Base-by-base conservation (phyloP, 192 early-diverging fungal genomes). In the Coemansia sp. region DNA sequence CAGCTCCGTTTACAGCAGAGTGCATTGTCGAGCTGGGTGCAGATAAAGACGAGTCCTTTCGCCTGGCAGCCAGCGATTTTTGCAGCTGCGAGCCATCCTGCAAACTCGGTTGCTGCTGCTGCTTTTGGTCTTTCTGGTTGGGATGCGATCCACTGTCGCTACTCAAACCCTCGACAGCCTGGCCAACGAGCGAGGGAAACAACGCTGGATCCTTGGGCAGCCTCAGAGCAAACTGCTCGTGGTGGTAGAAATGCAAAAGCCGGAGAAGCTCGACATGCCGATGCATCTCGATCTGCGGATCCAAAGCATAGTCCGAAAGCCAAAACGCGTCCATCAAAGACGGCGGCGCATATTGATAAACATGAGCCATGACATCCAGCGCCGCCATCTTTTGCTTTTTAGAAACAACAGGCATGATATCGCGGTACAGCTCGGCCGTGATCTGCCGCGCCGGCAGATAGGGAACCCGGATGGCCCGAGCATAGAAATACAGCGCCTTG, bases 221-320 rank as follows among this genome's bases (percentile, higher is more conserved):
- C 4, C 63, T 52, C 0, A 81, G 51, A 0, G 54, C 60, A 34
- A 81, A 72, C 11, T 60, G 62, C 56, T 64, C 58, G 22, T 50
- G 33, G 3, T 81, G 78, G 56, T 81, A 81, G 11, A 75, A 81
- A 54, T 81, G 78, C 36, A 81, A 38, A 25, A 81, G 31, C 33
- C 78, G 28, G 31, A 81, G 32, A 1, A 81, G 73, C 67, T 81
- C 78, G 0, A 81, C 78, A 64, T 81, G 78, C 12, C 78, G 57
- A 34, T 81, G 78, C 78, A 81, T 81, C 57, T 81, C 78, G 63
- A 81, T 63, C 55, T 75, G 69, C 54, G 78, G 78, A 48, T 81
- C 73, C 16, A 81, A 48, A 16, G 64, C 60, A 57, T 63, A 72
- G 12, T 81, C 78, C 0, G 69, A 61, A 28, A 81, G 67, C 78